Conservation (phyloP, 352 stramenopile species). For the Albugo candida region DNA sequence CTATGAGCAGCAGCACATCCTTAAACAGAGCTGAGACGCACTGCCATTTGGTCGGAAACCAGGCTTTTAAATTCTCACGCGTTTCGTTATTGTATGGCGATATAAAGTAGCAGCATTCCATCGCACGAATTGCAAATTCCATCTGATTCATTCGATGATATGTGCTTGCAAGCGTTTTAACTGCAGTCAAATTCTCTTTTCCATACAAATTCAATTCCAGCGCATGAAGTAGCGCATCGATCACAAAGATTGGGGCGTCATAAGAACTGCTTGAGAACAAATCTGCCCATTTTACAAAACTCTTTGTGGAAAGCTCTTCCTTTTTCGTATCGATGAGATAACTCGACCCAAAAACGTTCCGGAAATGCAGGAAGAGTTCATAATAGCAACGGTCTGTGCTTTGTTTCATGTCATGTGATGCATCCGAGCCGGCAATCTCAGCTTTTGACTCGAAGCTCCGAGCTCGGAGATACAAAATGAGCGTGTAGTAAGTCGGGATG, state of each 20-base stretch:
- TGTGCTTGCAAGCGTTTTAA: constrained; percentile 21
- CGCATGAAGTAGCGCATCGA: constrained; percentile 26
- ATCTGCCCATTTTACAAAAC: too few species aligned
- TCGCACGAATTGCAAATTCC: constrained; percentile 45
- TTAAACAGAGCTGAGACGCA: constrained; percentile 9
- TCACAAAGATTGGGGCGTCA: constrained; percentile 13
- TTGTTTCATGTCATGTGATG: background rate
- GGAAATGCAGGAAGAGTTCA: too few species aligned
- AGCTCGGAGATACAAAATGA: too few species aligned
- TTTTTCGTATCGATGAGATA: background rate
- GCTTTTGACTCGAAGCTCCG: too few species aligned
- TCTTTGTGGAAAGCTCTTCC: too few species aligned
- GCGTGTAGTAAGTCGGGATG: too few species aligned
- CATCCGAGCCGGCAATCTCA: too few species aligned
- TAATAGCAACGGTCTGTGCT: too few species aligned
- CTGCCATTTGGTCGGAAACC: constrained; percentile 60
- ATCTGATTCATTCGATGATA: constrained; percentile 65
- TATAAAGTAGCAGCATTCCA: constrained; percentile 43
- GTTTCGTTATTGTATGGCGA: constrained; percentile 33
- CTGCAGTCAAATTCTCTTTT: too few species aligned
- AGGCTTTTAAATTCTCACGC: constrained; percentile 22
- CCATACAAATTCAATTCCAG: constrained; percentile 10
- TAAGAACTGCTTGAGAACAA: too few species aligned
- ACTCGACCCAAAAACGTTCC: too few species aligned
- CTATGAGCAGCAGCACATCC: background rate